Conservation (phyloP, 345 rosid genomes). For the Heritiera littoralis region DNA sequence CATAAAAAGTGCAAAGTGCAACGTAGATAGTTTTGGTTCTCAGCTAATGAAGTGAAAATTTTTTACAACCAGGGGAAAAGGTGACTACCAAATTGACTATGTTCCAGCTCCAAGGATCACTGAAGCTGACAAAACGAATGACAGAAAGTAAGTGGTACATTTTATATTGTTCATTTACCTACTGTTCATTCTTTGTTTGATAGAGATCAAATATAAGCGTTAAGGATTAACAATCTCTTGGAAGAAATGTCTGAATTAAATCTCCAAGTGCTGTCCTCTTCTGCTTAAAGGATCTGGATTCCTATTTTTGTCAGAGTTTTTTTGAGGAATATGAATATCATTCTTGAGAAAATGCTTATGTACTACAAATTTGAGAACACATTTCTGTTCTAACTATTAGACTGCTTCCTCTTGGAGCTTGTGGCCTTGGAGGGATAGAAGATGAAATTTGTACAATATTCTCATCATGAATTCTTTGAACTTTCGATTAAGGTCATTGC, state of each 20-base stretch:
- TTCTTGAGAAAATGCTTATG: background rate
- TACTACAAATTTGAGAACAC: background rate
- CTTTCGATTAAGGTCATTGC: slow-evolving; percentile 46
- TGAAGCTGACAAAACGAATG: slow-evolving; percentile 85
- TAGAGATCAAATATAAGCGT: background rate
- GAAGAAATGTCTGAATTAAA: background rate
- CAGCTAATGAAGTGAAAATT: slow-evolving; percentile 19
- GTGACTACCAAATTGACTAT: slow-evolving; percentile 90
- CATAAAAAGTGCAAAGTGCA: slow-evolving; percentile 7
- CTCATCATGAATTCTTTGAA: slow-evolving; percentile 4
- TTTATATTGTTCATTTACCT: background rate
- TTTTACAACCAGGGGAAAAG: slow-evolving; percentile 68
- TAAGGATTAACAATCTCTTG: background rate
- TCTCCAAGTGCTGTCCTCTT: background rate
- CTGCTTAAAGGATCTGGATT: background rate
- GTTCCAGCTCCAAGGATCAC: slow-evolving; percentile 89
- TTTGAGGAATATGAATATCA: slow-evolving; percentile 9
- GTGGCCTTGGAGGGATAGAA: background rate
- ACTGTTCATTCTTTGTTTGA: background rate
- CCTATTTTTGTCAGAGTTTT: background rate
- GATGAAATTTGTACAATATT: background rate
- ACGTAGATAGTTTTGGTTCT: slow-evolving; percentile 4
- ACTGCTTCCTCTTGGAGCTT: background rate
- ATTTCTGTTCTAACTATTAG: background rate
- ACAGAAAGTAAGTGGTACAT: slow-evolving; percentile 63